Base-by-base conservation (phyloP, 1,284 basidiomycete genomes). In the Peniophora sp. region DNA sequence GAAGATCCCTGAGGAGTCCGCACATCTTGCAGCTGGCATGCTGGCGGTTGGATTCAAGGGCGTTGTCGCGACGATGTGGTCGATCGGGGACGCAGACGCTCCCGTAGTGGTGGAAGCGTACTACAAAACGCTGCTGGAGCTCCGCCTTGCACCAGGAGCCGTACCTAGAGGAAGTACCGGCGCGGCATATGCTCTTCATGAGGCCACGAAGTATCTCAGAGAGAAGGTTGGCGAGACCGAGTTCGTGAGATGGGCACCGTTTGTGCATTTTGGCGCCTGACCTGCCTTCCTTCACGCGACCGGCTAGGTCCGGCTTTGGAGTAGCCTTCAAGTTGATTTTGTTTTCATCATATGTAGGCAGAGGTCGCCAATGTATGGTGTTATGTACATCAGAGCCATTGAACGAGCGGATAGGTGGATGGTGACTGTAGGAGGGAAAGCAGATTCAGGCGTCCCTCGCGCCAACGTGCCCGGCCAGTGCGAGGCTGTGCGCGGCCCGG, bases 31-130 rank as follows among this genome's bases (percentile, higher is more conserved):
- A 1, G 60, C 59, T 23, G 56, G 56, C 19, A 52, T 63, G 62
- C 54, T 57, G 22, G 52, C 58, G 17, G 54, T 57, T 20, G 62
- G 62, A 19, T 60, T 52, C 45, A 52, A 52, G 17, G 50, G 52
- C n/a, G 53, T 55, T 16, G 48, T 63, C 27, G 61, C 57, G n/a
- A 62, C 61, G 25, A 56, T 61, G 56, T 63, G 61, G 61, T 55
- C 53, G 8, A 59, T 59, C n/a, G 45, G 47, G 3, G 58, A 61
- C 25, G 23, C 35, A 27, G 43, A 47, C 48, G 48, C 50, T 35
- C 23, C 54, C 45, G 6, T 46, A 12, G 52, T 58, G 48, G 49
- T 56, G 48, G 47, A 59, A 14, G 20, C 23, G 24, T n/a, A 48
- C 45, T 54, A 53, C 52, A 34, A n/a, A 22, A 16, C 5, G 39